A percentile compares a stretch with the other conserved stretches of the same genome.
Evolutionary conservation across 73 alveolate genomes (phyloP).

Genomic region (Paramecium primaurelia): DNA sequence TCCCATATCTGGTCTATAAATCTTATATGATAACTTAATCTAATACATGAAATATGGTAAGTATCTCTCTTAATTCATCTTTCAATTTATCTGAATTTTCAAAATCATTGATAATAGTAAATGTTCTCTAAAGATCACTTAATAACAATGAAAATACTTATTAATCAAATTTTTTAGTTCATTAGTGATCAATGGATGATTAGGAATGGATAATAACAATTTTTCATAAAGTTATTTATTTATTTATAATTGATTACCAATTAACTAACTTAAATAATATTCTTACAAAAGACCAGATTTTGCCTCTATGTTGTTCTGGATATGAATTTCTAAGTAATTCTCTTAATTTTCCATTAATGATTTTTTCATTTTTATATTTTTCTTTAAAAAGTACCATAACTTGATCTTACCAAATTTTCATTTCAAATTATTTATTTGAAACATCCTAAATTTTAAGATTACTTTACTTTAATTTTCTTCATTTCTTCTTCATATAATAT

Average conservation of each 20-base stretch:
- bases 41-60: constrained; percentile 20
- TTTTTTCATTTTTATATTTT: background rate
- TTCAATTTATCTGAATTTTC: background rate
- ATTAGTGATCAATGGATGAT: background rate
- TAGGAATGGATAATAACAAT: background rate
- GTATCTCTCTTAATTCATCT: constrained; percentile 33
- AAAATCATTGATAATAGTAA: constrained; percentile 39
- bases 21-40: background rate
- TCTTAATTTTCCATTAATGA: background rate
- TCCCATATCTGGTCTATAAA: constrained; percentile 47
- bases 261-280: background rate
- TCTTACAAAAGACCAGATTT: constrained; percentile 19
- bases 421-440: constrained; percentile 22
- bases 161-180: background rate
- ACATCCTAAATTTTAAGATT: background rate
- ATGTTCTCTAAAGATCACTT: constrained; percentile 42
- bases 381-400: background rate
- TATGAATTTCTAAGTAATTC: background rate
- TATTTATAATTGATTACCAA: constrained; percentile 33
- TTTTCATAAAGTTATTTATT: constrained; percentile 1
- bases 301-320: constrained; percentile 47
- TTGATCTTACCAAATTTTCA: constrained; percentile 35
- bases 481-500: constrained; percentile 44
- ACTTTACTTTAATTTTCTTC: constrained; percentile 26
- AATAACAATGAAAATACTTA: constrained; percentile 2